A percentile compares a stretch with the other conserved stretches of the same genome.
These are phyloP conservation scores for Arthromyces matolae DNA, from an alignment of 768 basidiomycete species.

Conservation along the genomic window DNA sequence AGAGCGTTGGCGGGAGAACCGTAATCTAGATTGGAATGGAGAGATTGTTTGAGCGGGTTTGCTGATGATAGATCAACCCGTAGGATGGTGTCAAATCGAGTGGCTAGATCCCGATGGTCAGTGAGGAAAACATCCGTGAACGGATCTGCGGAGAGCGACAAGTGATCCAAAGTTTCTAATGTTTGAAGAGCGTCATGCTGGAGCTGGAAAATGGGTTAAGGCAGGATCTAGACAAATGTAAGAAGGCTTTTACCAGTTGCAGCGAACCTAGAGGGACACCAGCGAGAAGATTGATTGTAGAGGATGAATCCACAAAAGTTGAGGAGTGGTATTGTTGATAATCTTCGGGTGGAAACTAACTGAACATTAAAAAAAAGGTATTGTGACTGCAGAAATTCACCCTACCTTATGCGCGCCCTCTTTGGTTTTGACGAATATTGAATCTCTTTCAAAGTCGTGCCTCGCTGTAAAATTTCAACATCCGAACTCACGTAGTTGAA, in stretches of 20 bases:
- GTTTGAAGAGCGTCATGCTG: conserved; percentile 73
- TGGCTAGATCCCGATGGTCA: conserved; percentile 59
- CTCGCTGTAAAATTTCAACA: conserved; percentile 46
- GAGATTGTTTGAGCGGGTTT: conserved; percentile 39
- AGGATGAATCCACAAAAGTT: conserved; percentile 76
- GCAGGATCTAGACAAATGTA: neutral
- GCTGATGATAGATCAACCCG: conserved; percentile 53
- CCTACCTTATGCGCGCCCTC: conserved; percentile 56
- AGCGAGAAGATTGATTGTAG: conserved; percentile 72
- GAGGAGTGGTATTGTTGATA: conserved; percentile 49
- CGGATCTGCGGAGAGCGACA: conserved; percentile 47
- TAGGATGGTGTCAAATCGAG: conserved; percentile 72
- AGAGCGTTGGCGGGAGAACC: conserved; percentile 59
- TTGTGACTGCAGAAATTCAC: neutral
- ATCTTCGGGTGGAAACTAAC: conserved; percentile 56
- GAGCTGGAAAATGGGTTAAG: conserved; percentile 43
- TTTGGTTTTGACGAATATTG: conserved; percentile 55
- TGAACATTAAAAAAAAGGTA: neutral
- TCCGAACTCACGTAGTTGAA: neutral
- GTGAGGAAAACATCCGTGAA: conserved; percentile 73
- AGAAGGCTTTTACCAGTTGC: conserved; percentile 49
- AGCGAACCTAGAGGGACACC: conserved; percentile 76
- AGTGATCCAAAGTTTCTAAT: conserved; percentile 55
- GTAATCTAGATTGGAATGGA: conserved; percentile 48
- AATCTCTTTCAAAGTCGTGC: conserved; percentile 57